These are phyloP conservation scores for Chlorella vulgaris DNA, from an alignment of 139 green algal genomes.

Conservation along the genomic window DNA sequence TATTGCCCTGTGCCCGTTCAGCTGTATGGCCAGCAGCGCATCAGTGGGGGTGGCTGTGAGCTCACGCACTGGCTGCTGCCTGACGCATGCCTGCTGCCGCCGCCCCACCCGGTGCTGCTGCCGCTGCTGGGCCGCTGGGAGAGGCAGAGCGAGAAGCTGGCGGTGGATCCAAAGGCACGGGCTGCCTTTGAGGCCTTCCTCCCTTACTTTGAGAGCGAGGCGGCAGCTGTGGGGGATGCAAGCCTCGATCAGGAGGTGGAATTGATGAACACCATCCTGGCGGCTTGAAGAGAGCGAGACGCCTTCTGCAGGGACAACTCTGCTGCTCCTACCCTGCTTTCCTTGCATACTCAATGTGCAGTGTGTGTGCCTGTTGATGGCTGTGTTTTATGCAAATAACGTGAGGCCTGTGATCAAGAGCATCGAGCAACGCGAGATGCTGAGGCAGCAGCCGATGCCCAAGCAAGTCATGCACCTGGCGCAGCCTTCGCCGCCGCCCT, in stretches of 20 bases:
- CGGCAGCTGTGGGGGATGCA: not conserved
- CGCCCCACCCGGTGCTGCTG: conserved; percentile 8
- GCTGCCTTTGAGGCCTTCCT: conserved; percentile 29
- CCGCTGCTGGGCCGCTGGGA: conserved; percentile 41
- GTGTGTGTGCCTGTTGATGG: too few relatives aligned
- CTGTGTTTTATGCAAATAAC: too few relatives aligned
- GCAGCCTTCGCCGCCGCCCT: too few relatives aligned
- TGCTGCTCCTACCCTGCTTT: too few relatives aligned
- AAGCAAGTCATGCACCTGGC: too few relatives aligned
- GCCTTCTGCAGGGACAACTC: too few relatives aligned
- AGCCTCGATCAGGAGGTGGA: conserved; percentile 34
- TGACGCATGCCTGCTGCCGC: conserved; percentile 38
- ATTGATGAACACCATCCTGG: conserved; percentile 17
- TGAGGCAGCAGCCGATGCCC: too few relatives aligned
- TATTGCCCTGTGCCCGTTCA: conserved; percentile 29
- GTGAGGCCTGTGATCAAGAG: too few relatives aligned
- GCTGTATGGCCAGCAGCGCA: not conserved
- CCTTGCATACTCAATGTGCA: too few relatives aligned
- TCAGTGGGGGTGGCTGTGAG: conserved; percentile 3
- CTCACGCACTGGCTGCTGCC: conserved; percentile 20
- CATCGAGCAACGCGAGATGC: too few relatives aligned
- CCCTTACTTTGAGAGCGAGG: conserved; percentile 33
- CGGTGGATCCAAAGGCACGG: not conserved
- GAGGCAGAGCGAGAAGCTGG: conserved; percentile 26
- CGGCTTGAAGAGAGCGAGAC: not conserved